These are phyloP conservation scores for Didymella segeticola DNA, from an alignment of 2,329 filamentous ascomycete species.

Conservation along the genomic window DNA sequence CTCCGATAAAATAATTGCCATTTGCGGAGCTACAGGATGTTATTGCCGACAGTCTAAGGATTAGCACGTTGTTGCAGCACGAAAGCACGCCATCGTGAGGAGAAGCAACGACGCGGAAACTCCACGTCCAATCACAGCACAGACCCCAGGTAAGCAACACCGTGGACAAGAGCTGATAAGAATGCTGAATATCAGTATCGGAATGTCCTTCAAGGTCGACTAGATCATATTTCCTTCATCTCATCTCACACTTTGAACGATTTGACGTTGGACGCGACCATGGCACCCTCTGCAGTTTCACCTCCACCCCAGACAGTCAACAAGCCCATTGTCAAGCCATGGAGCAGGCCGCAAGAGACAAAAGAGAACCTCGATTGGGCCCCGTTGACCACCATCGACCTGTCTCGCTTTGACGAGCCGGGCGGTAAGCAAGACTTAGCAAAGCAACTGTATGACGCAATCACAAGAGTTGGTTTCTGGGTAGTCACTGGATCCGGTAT, in stretches of 20 bases:
- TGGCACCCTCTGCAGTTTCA: constrained; percentile 26
- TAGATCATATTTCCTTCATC: background rate
- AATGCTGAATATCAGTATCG: no score
- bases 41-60: constrained; percentile 8
- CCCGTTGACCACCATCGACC: constrained; percentile 26
- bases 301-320: constrained; percentile 7
- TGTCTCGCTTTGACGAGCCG: constrained; percentile 25
- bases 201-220: background rate
- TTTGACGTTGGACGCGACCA: constrained; percentile 1
- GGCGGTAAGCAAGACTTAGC: constrained; percentile 26
- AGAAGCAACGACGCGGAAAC: constrained; percentile 8
- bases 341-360: constrained; percentile 28
- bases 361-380: constrained; percentile 32
- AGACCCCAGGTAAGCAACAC: constrained; percentile 12
- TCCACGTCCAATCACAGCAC: constrained; percentile 13
- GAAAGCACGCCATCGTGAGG: constrained; percentile 32
- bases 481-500: constrained; percentile 30
- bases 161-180: background rate
- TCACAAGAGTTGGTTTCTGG: constrained; percentile 30
- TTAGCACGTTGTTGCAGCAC: constrained; percentile 14
- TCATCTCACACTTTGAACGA: background rate
- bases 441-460: constrained; percentile 25
- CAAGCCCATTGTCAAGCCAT: constrained; percentile 22
- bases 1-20: background rate
- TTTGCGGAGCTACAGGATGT: background rate